Evolutionary conservation across 176 grass and related monocot genomes (phyloP), one percentile per base, ranked within the genome.

Genomic region (Juncus effusus): DNA sequence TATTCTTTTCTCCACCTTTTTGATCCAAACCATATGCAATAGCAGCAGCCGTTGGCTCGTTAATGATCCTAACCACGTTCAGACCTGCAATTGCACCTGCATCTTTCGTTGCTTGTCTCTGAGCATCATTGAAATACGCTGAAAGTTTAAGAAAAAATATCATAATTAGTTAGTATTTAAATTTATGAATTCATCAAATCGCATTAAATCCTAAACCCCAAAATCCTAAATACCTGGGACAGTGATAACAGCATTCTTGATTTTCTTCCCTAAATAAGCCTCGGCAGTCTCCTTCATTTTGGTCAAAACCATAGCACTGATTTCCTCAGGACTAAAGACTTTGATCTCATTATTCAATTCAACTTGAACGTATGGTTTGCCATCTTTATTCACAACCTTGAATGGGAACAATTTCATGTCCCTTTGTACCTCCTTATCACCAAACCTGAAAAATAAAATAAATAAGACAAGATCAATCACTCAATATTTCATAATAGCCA

Each of bases 321-420:
- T 38, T 15, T 87, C 83, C 65, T 87, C 87, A 64, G 87, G 87
- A 78, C 87, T 83, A 69, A 87, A 90, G 52, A 90, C 79, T 74
- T 83, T 87, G 76, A 64, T 67, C 76, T 83, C 87, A 80, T 86
- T 77, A 79, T 42, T 86, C 66, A 86, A 77, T 56, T 80, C 83
- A 56, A 86, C 87, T 84, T 90, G 76, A 7, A 90, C 86, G 75
- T 83, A 86, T 6, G 87, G 87, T 56, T 86, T 83, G 0, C 76
- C 79, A 28, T 83, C 87, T 64, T 74, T 83, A 83, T 90, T 83
- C 3, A 83, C 77, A 60, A 90, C 86, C 73, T 90, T 80, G 79
- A 86, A 90, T n/a, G 87, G 87, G 4, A 87, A 79, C 74, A 90
- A 83, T 59, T 83, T 83, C 79, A 83, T 90, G 79, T 90, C 87